A percentile compares a stretch with the other conserved stretches of the same genome.
phyloP scores from a whole-genome alignment of 345 rosid genomes.

The Ricinus communis region DNA sequence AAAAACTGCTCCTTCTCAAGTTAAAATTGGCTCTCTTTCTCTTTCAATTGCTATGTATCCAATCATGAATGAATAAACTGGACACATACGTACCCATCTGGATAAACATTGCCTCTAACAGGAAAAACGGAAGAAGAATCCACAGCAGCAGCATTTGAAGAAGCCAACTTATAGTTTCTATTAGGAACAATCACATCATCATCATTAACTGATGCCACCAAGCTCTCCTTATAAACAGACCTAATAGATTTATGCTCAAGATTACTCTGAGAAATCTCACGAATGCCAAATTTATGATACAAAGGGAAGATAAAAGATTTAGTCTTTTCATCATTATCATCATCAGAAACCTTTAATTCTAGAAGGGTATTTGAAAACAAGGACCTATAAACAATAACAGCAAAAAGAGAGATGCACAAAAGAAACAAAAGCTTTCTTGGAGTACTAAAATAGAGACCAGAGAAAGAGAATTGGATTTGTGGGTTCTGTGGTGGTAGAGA shows the following conservation, averaged over 20 bases:
- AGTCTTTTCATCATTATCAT: constrained; percentile 41
- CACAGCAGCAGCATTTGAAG: constrained; percentile 36
- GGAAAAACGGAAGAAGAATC: constrained; percentile 71
- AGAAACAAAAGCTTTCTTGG: constrained; percentile 47
- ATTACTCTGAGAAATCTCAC: constrained; percentile 37
- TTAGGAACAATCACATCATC: constrained; percentile 27
- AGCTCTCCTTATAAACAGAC: constrained; percentile 38
- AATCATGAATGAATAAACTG: neutral
- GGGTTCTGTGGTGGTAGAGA: constrained; percentile 39
- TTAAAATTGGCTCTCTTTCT: neutral
- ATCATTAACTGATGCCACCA: constrained; percentile 33
- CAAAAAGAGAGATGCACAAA: constrained; percentile 57
- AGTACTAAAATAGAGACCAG: constrained; percentile 28
- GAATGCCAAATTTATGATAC: constrained; percentile 53
- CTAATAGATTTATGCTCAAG: constrained; percentile 48
- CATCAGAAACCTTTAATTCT: constrained; percentile 43
- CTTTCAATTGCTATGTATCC: neutral
- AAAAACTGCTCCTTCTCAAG: neutral
- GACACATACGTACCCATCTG: constrained; percentile 72
- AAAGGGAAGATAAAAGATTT: constrained; percentile 68
- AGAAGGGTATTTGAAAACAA: constrained; percentile 38
- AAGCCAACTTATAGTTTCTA: constrained; percentile 32
- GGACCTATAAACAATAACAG: constrained; percentile 44
- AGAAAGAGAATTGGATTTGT: constrained; percentile 33
- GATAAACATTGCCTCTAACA: constrained; percentile 70